Evolutionary conservation across 768 basidiomycete species (phyloP).

Genomic region (Trametes cubensis): DNA sequence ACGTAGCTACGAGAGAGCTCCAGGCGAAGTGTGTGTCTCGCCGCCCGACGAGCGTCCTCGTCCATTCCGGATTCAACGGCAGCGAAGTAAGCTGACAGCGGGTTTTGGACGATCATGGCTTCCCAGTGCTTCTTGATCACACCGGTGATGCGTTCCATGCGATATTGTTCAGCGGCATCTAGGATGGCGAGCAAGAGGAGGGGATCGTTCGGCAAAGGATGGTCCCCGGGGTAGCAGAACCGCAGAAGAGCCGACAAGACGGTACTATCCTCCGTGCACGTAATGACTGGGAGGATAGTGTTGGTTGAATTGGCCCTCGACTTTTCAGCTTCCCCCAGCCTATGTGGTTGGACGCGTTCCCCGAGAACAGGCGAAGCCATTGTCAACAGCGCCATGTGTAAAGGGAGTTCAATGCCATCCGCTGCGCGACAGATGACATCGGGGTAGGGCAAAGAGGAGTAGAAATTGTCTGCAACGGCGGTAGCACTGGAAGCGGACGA

Average conservation of each 20-base stretch:
- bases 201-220: neutral
- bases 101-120: neutral
- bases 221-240: conserved; percentile 3
- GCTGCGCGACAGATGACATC: conserved; percentile 59
- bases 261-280: conserved; percentile 5
- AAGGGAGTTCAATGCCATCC: conserved; percentile 45
- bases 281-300: neutral
- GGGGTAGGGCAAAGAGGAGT: neutral
- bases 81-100: conserved; percentile 7
- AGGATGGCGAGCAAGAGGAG: neutral
- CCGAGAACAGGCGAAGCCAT: conserved; percentile 39
- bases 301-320: neutral
- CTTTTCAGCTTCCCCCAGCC: neutral
- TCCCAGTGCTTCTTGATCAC: neutral
- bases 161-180: conserved; percentile 7
- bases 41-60: conserved; percentile 7
- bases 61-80: neutral
- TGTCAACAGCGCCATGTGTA: conserved; percentile 38
- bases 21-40: neutral
- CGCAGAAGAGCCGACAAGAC: conserved; percentile 1
- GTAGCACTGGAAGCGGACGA: neutral
- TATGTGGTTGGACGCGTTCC: conserved; percentile 2
- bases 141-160: neutral
- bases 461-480: neutral
- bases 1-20: neutral